These are phyloP conservation scores for Luffa aegyptiaca DNA, from an alignment of 306 rosid species.

Conservation along the genomic window DNA sequence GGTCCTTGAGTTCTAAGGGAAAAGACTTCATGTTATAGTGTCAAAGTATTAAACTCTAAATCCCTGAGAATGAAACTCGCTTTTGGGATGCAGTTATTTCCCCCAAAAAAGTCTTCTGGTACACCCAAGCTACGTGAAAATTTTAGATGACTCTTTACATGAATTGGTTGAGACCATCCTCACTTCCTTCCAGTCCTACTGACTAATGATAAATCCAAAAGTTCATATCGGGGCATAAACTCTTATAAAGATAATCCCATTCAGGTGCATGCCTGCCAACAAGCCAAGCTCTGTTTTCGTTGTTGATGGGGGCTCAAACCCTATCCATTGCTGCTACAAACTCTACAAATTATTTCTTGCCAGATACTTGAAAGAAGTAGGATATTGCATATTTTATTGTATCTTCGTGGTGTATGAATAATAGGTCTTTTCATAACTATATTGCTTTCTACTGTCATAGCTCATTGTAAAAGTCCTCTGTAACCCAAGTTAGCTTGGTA, in stretches of 20 bases:
- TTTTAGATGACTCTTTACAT: background rate
- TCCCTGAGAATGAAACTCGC: background rate
- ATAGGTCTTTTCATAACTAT: background rate
- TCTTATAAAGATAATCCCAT: no score
- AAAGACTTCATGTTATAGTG: no score
- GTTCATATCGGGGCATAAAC: no score
- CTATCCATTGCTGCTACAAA: background rate
- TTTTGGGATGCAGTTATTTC: background rate
- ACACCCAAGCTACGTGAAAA: no score
- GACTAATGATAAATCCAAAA: background rate
- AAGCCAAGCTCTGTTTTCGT: no score
- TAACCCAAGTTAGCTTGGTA: background rate
- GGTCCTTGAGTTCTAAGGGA: no score
- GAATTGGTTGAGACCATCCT: background rate
- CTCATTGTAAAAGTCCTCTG: background rate
- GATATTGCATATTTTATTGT: background rate
- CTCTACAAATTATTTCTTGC: background rate
- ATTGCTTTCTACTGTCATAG: background rate
- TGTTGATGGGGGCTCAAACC: no score
- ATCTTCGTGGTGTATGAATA: background rate
- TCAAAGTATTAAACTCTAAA: background rate
- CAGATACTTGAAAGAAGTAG: background rate
- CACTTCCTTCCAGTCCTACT: background rate
- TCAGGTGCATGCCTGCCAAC: no score
- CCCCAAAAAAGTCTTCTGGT: background rate